phyloP scores from a whole-genome alignment of 208 protist genomes.

The Crithidia acanthocephali region DNA sequence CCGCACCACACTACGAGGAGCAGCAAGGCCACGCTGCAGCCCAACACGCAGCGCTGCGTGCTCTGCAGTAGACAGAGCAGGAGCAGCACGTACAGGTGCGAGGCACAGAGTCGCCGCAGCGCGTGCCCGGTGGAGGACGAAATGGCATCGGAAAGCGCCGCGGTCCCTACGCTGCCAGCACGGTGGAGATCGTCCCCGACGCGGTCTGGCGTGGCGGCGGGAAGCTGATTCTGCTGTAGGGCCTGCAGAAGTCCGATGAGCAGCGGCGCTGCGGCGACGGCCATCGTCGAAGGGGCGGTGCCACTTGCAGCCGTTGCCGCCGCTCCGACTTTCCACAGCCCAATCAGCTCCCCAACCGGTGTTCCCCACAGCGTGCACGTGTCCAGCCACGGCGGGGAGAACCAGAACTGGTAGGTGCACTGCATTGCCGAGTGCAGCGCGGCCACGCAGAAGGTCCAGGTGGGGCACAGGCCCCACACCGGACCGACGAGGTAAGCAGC shows the following conservation, averaged over 20 bases:
- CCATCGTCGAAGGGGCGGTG: slow-evolving; percentile 19
- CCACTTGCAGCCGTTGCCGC: neutral
- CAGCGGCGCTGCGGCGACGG: slow-evolving; percentile 27
- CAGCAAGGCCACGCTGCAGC: slow-evolving; percentile 16
- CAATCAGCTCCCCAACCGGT: slow-evolving; percentile 21
- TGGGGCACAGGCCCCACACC: slow-evolving; percentile 13
- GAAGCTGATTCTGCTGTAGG: slow-evolving; percentile 9
- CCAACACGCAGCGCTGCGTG: slow-evolving; percentile 21
- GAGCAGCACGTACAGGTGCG: slow-evolving; percentile 26
- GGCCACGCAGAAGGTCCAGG: slow-evolving; percentile 18
- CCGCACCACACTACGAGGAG: slow-evolving; percentile 13
- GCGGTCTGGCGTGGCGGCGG: neutral
- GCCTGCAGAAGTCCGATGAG: slow-evolving; percentile 20
- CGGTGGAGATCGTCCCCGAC: neutral
- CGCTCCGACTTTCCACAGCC: slow-evolving; percentile 11
- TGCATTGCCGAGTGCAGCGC: slow-evolving; percentile 29
- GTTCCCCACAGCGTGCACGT: slow-evolving; percentile 20
- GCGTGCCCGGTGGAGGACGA: neutral
- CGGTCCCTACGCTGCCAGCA: neutral
- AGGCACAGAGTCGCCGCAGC: slow-evolving; percentile 16
- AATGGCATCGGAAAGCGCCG: neutral
- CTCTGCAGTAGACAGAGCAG: slow-evolving; percentile 14
- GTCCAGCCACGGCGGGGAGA: slow-evolving; percentile 24
- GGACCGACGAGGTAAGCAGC: slow-evolving; percentile 27
- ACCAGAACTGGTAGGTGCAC: slow-evolving; percentile 35